Evolutionary conservation across 306 rosid species (phyloP), one percentile per base, ranked within the genome.

Genomic region (Hippophae tibetana): DNA sequence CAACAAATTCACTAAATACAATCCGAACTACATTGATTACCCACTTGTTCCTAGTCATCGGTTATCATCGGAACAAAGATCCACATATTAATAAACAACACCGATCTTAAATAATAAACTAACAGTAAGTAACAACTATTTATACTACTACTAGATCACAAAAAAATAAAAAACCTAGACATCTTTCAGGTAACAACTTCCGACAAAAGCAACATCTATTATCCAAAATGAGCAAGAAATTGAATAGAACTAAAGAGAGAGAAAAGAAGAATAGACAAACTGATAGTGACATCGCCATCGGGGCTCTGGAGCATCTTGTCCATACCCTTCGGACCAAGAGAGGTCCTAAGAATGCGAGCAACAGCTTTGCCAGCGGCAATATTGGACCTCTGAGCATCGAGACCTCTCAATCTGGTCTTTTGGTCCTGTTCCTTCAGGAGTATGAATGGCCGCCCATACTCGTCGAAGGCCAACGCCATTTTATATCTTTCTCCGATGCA

Each of bases 261-360:
- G 27, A 13, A 50, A 57, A 42, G 40, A 44, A 23, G 38, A 46
- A 44, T 70, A 13, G 6, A 69, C 77, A 14, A 25, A 92, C 98
- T 76, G 63, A 92, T 79, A 45, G 87, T 87, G 70, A 92, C 86
- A 56, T 93, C 99, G 13, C 95, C 99, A 64, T 93, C 99, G 63
- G 97, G 95, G 75, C 97, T 84, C 74, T 79, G 86, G 48, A 93
- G 94, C 89, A 93, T 93, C 84, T 93, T 93, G 80, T 93, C 99
- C 99, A 93, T 93, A 74, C 99, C 99, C 72, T 93, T 93, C 50
- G 99, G 99, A 0, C 99, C 99, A 18, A 93, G 95, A 6, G 99
- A 93, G 65, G 99, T 89, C 13, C 72, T 77, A 80, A 93, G 99
- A 62, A 93, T 93, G 50, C 88, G 95, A 50, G 97, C 90, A 38